Percentiles rank a stretch among this genome's conserved stretches.
Conservation (phyloP, 2,329 filamentous ascomycete genomes). For the Pseudodiploospora longispora region DNA sequence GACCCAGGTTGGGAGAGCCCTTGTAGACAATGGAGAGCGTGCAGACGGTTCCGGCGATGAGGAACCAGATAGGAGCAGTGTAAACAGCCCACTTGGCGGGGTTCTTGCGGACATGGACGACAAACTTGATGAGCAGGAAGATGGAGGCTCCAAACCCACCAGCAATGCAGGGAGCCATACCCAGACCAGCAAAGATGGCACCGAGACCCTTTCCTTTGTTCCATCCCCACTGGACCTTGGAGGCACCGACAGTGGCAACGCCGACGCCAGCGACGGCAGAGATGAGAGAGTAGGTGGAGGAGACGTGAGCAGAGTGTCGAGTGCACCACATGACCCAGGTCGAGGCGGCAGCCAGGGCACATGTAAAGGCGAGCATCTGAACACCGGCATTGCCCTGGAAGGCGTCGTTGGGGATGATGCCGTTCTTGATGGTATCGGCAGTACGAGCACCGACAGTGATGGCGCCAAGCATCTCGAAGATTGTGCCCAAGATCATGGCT, state of each 20-base stretch:
- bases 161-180: slow-evolving; percentile 62
- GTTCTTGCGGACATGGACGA: slow-evolving; percentile 65
- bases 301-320: slow-evolving; percentile 61
- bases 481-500: slow-evolving; percentile 55
- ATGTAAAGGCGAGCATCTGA: slow-evolving; percentile 59
- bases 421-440: slow-evolving; percentile 70
- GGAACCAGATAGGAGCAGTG: slow-evolving; percentile 68
- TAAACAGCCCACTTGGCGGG: slow-evolving; percentile 66
- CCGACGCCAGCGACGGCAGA: slow-evolving; percentile 60
- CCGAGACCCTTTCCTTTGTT: slow-evolving; percentile 59
- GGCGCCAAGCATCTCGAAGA: slow-evolving; percentile 61
- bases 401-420: slow-evolving; percentile 53
- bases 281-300: slow-evolving; percentile 61
- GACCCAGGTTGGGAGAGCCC: slow-evolving; percentile 60
- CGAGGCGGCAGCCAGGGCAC: slow-evolving; percentile 53
- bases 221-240: slow-evolving; percentile 61
- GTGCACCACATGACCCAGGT: slow-evolving; percentile 76
- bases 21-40: slow-evolving; percentile 76
- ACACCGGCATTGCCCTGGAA: slow-evolving; percentile 55
- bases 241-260: slow-evolving; percentile 54
- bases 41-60: slow-evolving; percentile 65
- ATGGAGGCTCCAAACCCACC: slow-evolving; percentile 56
- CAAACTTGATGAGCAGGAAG: slow-evolving; percentile 57
- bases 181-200: slow-evolving; percentile 63
- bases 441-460: slow-evolving; percentile 59